phyloP scores from a whole-genome alignment of 169 alveolate species.

The Besnoitia besnoiti region DNA sequence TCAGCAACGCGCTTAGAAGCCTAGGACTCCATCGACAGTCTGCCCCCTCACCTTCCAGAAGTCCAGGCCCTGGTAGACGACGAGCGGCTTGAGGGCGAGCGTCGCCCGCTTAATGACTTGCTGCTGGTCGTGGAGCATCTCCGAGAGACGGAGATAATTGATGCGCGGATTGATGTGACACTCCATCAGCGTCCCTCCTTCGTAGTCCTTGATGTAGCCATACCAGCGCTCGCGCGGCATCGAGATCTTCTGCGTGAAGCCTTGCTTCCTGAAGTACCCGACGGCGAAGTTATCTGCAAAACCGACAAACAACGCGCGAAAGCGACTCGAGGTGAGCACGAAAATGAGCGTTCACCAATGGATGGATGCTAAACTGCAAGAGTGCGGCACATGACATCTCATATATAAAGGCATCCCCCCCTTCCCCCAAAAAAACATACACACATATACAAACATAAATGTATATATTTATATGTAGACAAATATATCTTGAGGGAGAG shows the following conservation, averaged over 20 bases:
- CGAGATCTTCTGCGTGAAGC: conserved; percentile 93
- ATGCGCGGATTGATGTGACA: conserved; percentile 93
- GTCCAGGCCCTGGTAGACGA: conserved; percentile 87
- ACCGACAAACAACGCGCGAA: background rate
- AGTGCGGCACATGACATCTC: too few relatives aligned
- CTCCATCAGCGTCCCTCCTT: conserved; percentile 98
- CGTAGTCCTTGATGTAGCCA: conserved; percentile 98
- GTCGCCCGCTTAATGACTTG: conserved; percentile 85
- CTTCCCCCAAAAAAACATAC: background rate
- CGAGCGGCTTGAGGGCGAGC: conserved; percentile 84
- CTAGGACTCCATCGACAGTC: too few relatives aligned
- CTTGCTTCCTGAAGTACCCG: conserved; percentile 95
- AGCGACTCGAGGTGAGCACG: too few relatives aligned
- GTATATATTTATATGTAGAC: background rate
- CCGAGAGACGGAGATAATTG: conserved; percentile 91
- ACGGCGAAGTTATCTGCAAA: conserved; percentile 95
- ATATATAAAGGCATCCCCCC: too few relatives aligned
- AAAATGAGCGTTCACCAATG: too few relatives aligned
- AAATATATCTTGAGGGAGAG: background rate
- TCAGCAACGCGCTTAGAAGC: too few relatives aligned
- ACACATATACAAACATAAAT: background rate
- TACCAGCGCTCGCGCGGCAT: conserved; percentile 96
- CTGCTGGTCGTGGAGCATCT: conserved; percentile 91
- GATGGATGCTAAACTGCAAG: too few relatives aligned
- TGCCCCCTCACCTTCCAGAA: conserved; percentile 70